Evolutionary conservation across 2,329 filamentous ascomycete species (phyloP).

Genomic region (Colletotrichum eleusines): DNA sequence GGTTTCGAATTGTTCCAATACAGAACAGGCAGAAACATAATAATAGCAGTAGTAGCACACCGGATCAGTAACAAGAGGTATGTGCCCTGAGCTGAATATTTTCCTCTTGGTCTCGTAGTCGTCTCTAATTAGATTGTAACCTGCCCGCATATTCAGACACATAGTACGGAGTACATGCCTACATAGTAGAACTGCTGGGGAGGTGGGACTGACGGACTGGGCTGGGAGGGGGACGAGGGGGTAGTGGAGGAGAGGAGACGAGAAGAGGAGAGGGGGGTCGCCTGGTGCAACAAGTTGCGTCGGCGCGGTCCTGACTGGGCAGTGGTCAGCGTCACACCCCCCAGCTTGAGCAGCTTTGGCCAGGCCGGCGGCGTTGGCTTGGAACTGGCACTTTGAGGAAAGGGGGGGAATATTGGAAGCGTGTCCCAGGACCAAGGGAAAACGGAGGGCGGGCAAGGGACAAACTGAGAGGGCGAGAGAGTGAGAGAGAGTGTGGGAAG

Average conservation of each 20-base stretch:
- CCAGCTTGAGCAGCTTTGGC: neutral
- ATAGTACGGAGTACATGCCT: too few species aligned
- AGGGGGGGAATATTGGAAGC: neutral
- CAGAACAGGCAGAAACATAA: neutral
- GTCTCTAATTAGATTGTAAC: neutral
- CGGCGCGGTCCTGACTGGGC: neutral
- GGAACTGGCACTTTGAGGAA: neutral
- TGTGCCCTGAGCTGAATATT: neutral
- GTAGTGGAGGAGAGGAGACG: too few species aligned
- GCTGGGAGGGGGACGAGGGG: neutral
- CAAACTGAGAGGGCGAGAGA: neutral
- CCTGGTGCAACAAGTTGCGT: slow-evolving; percentile 4
- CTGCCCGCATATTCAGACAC: too few species aligned
- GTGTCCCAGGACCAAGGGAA: neutral
- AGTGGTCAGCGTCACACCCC: neutral
- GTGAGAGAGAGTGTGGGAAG: neutral
- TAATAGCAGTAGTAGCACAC: too few species aligned
- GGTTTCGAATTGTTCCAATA: neutral
- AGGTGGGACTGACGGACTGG: neutral
- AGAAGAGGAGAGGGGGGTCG: neutral
- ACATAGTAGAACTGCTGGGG: too few species aligned
- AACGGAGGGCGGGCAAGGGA: too few species aligned
- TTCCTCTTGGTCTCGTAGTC: neutral
- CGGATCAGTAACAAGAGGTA: neutral
- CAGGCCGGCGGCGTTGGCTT: slow-evolving; percentile 3